Percentiles rank a stretch among this genome's conserved stretches.
These are phyloP conservation scores for Pseudocercospora musae DNA, from an alignment of 2,329 filamentous ascomycete species.

Conservation along the genomic window DNA sequence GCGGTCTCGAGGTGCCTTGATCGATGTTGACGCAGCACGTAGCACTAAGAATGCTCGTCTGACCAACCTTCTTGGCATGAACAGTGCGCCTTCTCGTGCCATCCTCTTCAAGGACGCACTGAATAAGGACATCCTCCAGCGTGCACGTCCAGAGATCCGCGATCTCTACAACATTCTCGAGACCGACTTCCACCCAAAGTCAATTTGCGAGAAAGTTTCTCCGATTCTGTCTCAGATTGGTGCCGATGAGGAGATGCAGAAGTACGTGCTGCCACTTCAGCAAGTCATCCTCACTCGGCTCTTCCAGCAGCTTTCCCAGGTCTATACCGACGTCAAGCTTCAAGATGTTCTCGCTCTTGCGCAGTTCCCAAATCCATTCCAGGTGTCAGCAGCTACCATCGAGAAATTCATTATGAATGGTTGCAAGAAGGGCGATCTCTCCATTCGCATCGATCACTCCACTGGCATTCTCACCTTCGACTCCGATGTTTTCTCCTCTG, in stretches of 20 bases:
- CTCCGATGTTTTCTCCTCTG: constrained; percentile 95
- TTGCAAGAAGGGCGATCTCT: constrained; percentile 98
- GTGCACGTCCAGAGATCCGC: constrained; percentile 88
- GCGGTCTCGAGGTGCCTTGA: constrained; percentile 88
- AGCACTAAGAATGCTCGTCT: constrained; percentile 99
- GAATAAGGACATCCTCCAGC: constrained; percentile 90
- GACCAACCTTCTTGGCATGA: constrained; percentile 93
- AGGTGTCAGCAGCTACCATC: constrained; percentile 83
- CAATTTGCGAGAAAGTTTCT: constrained; percentile 98
- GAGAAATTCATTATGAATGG: constrained; percentile 99
- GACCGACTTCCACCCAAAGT: constrained; percentile 97
- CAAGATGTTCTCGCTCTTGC: constrained; percentile 90
- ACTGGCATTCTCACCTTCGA: constrained; percentile 95
- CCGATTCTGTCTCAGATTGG: constrained; percentile 93
- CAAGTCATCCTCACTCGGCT: constrained; percentile 97
- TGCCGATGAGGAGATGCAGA: constrained; percentile 90
- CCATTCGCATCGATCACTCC: constrained; percentile 93
- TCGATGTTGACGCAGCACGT: constrained; percentile 93
- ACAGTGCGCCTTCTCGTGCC: constrained; percentile 78
- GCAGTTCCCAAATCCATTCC: constrained; percentile 93
- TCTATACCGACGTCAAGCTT: constrained; percentile 96
- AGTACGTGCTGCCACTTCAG: constrained; percentile 91
- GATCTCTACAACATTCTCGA: constrained; percentile 98
- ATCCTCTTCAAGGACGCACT: constrained; percentile 93
- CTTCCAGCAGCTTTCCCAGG: constrained; percentile 98